These are phyloP conservation scores for Erysimum cheiri DNA, from an alignment of 441 rosid species.

Conservation along the genomic window DNA sequence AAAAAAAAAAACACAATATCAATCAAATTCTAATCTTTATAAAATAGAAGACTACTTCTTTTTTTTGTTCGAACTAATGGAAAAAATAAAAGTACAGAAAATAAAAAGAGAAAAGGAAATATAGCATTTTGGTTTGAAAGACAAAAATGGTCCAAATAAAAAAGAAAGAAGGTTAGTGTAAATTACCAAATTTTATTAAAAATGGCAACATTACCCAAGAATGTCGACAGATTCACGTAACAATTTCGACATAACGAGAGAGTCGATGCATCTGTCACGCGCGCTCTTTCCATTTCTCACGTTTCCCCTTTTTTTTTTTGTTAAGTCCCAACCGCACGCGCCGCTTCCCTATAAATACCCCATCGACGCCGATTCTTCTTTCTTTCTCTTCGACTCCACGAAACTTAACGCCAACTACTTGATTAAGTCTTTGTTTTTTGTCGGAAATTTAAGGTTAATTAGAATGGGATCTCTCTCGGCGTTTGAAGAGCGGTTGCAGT, in stretches of 20 bases:
- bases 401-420: conserved; percentile 4
- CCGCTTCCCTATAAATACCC: conserved; percentile 33
- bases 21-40: neutral
- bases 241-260: conserved; percentile 24
- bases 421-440: neutral
- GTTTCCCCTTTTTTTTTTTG: conserved; percentile 14
- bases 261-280: conserved; percentile 35
- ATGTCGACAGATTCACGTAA: conserved; percentile 52
- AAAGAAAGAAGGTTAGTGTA: neutral
- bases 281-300: conserved; percentile 33
- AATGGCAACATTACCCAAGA: conserved; percentile 41
- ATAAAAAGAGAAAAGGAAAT: no score
- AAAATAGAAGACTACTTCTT: neutral
- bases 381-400: conserved; percentile 4
- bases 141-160: neutral
- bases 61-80: neutral
- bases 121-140: neutral
- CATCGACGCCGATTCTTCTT: neutral
- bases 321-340: neutral
- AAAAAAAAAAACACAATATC: no score
- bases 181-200: neutral
- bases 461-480: conserved; percentile 73
- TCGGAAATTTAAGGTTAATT: neutral
- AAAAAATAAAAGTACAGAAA: no score
- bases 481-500: conserved; percentile 47